phyloP scores from a whole-genome alignment of 179 eudicot species.

The Beta corolliflora region DNA sequence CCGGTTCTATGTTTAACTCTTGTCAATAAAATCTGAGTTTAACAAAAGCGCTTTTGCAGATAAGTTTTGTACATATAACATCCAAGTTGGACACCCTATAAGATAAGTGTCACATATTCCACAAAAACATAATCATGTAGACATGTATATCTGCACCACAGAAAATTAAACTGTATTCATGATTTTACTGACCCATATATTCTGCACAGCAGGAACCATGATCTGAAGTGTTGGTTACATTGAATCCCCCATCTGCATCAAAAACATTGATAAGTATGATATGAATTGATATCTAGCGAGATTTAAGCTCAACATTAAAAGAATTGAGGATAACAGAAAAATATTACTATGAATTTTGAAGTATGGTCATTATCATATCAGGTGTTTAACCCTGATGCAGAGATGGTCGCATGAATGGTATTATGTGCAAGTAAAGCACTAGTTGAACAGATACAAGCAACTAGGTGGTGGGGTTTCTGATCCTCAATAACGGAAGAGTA shows the following conservation, averaged over 20 bases:
- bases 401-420: slow-evolving; percentile 20
- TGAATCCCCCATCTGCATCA: not conserved
- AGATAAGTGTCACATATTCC: not conserved
- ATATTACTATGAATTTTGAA: too few species aligned
- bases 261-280: not conserved
- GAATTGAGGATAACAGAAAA: not conserved
- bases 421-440: slow-evolving; percentile 20
- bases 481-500: slow-evolving; percentile 19
- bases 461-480: slow-evolving; percentile 34
- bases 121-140: slow-evolving; percentile 12
- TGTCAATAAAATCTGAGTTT: slow-evolving; percentile 4
- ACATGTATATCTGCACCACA: not conserved
- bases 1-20: slow-evolving; percentile 11
- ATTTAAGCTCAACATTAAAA: slow-evolving; percentile 9
- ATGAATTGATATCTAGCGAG: not conserved
- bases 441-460: slow-evolving; percentile 19
- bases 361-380: slow-evolving; percentile 17
- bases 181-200: slow-evolving; percentile 18
- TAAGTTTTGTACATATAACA: not conserved
- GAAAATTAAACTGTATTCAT: not conserved
- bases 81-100: not conserved
- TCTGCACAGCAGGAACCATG: slow-evolving; percentile 4
- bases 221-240: slow-evolving; percentile 3
- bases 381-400: slow-evolving; percentile 25
- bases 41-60: not conserved